Evolutionary conservation across 352 stramenopile species (phyloP).

Genomic region (Globisporangium lucens): DNA sequence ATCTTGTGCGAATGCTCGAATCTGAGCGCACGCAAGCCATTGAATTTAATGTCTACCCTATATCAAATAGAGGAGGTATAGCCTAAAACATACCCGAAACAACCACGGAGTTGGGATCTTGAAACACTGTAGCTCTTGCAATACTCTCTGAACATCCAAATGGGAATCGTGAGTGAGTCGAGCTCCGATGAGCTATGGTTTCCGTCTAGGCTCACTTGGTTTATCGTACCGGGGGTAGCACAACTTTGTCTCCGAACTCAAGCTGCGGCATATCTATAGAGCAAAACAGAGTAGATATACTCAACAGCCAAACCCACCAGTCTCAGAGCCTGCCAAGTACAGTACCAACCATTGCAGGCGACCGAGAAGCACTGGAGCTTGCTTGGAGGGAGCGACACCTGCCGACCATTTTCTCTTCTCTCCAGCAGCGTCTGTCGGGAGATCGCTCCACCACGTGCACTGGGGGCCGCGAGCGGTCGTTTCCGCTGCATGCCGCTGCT

Average conservation of each 20-base stretch:
- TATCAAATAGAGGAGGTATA: no score
- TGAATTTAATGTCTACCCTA: no score
- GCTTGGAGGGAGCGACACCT: constrained; percentile 19
- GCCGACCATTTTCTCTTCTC: background rate
- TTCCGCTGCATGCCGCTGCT: constrained; percentile 8
- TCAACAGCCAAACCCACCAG: no score
- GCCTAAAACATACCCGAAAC: constrained; percentile 33
- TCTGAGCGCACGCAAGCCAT: constrained; percentile 11
- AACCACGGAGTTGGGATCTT: constrained; percentile 52
- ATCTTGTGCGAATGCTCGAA: constrained; percentile 17
- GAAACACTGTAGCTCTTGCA: constrained; percentile 52
- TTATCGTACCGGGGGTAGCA: constrained; percentile 41
- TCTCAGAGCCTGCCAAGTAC: background rate
- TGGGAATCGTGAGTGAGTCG: background rate
- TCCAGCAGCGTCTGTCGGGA: background rate
- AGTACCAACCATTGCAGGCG: constrained; percentile 39
- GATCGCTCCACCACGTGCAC: background rate
- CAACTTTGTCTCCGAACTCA: constrained; percentile 66
- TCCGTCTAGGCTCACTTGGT: background rate
- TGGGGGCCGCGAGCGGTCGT: background rate
- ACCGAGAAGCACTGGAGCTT: constrained; percentile 63
- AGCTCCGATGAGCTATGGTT: background rate
- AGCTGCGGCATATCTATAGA: constrained; percentile 51
- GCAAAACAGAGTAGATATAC: background rate
- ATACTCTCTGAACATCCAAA: constrained; percentile 29